Evolutionary conservation across 345 rosid genomes (phyloP).

Genomic region (Pistacia vera): DNA sequence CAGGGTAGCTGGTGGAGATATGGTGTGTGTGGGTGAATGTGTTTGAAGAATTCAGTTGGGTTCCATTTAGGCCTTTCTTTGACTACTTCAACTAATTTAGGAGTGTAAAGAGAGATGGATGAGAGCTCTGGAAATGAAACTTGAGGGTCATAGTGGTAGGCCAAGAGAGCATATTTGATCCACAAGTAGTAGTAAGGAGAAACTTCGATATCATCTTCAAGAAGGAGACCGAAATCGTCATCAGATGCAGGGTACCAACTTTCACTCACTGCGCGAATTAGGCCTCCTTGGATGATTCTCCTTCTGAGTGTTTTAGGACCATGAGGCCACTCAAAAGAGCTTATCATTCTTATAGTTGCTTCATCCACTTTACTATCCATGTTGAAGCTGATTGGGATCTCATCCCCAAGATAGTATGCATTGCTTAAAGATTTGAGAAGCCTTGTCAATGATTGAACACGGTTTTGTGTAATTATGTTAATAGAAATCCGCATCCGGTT

Average conservation of each 20-base stretch:
- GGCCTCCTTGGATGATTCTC: slow-evolving; percentile 97
- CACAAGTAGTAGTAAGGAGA: slow-evolving; percentile 94
- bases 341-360: slow-evolving; percentile 72
- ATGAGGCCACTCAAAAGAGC: slow-evolving; percentile 86
- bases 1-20: slow-evolving; percentile 96
- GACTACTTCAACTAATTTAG: slow-evolving; percentile 83
- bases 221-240: slow-evolving; percentile 84
- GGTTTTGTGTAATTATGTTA: slow-evolving; percentile 90
- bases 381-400: slow-evolving; percentile 87
- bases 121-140: slow-evolving; percentile 82
- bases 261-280: slow-evolving; percentile 97
- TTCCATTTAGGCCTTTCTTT: slow-evolving; percentile 97
- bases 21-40: slow-evolving; percentile 88
- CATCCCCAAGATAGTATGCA: slow-evolving; percentile 85
- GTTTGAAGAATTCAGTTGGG: slow-evolving; percentile 82
- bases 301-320: slow-evolving; percentile 86
- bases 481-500: slow-evolving; percentile 85
- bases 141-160: slow-evolving; percentile 97
- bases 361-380: slow-evolving; percentile 96
- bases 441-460: slow-evolving; percentile 66
- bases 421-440: slow-evolving; percentile 74
- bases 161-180: slow-evolving; percentile 87
- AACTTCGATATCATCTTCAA: slow-evolving; percentile 96
- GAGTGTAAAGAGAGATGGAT: slow-evolving; percentile 90
- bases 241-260: slow-evolving; percentile 97